Conservation (phyloP, 78 protist species). For the Planoprotostelium fungivorum region DNA sequence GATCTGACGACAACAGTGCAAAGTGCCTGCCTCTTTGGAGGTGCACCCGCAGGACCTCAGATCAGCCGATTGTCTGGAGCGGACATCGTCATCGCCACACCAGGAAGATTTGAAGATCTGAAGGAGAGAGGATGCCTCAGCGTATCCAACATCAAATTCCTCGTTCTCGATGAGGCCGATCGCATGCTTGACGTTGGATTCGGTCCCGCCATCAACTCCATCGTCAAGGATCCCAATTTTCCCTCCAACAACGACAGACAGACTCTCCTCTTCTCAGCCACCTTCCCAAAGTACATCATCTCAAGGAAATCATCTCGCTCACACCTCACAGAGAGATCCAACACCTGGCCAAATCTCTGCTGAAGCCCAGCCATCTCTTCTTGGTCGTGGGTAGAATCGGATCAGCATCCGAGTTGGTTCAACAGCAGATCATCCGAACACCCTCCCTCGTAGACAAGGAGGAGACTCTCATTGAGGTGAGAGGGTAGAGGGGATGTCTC, state of each 20-base stretch:
- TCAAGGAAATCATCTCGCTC: background rate
- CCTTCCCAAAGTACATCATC: conserved; percentile 94
- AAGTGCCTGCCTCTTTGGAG: conserved; percentile 93
- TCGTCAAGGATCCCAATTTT: conserved; percentile 85
- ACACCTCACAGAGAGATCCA: conserved; percentile 74
- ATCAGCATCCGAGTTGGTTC: background rate
- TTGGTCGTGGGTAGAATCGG: background rate
- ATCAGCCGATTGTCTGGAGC: conserved; percentile 90
- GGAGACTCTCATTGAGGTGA: background rate
- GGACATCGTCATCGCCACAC: conserved; percentile 95
- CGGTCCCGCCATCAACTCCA: conserved; percentile 95
- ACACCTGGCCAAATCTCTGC: conserved; percentile 75
- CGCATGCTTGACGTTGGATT: conserved; percentile 99
- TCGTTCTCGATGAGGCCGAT: conserved; percentile 98
- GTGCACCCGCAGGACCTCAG: conserved; percentile 88
- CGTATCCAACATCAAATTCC: conserved; percentile 55
- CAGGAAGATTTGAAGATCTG: conserved; percentile 96
- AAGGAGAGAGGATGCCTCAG: conserved; percentile 80
- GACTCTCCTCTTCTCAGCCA: conserved; percentile 98
- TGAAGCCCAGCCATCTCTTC: background rate
- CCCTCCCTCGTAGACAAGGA: background rate
- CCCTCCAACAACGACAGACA: conserved; percentile 77
- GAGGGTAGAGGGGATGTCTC: background rate
- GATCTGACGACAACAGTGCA: conserved; percentile 21
- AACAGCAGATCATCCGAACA: background rate